Evolutionary conservation across 2,329 filamentous ascomycete genomes (phyloP), one percentile per base, ranked within the genome.

Genomic region (Ascochyta pisi): DNA sequence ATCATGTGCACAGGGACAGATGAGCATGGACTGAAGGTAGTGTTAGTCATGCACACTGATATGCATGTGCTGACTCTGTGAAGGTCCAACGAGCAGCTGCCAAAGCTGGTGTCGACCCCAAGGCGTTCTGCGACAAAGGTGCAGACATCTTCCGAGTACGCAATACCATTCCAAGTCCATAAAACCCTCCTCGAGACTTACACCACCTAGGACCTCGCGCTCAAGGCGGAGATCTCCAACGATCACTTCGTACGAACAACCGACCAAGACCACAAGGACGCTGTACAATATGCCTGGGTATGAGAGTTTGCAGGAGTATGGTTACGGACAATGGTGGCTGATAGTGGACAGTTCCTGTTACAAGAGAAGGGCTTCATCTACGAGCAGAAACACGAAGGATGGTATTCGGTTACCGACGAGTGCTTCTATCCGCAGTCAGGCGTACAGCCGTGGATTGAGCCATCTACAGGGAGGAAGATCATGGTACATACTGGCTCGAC

Each of bases 341-440:
- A 74, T 60, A 29, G 52, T 43, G 13, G 24, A 55, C 62, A 84
- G 82, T 83, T 86, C 62, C 83, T 92, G 73, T 81, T 99, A 56
- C 83, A 88, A 67, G 86, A 92, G 50, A 82, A 84, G 42, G 89
- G 89, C 8, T 88, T 89, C 58, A 89, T 98, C 50, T 97, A 97
- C 77, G 87, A 90, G 68, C 86, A 87, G 10, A 91, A 89, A 65
- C 95, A 98, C 68, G 86, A 92, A 71, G 95, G 95, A 1, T 99
- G 95, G 95, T 99, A 99, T 75, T 95, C 90, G 52, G 89, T 99
- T 50, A 92, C 91, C 73, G 95, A 99, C 74, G 95, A 99, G 81
- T 94, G 94, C 35, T 99, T 96, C 77, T 98, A 97, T 73, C 92
- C 94, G 0, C 84, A 89, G 49, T 85, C 86, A 6, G 81, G 87